These are phyloP conservation scores for Aureobasidium namibiae DNA, from an alignment of 2,329 filamentous ascomycete species.

Conservation along the genomic window DNA sequence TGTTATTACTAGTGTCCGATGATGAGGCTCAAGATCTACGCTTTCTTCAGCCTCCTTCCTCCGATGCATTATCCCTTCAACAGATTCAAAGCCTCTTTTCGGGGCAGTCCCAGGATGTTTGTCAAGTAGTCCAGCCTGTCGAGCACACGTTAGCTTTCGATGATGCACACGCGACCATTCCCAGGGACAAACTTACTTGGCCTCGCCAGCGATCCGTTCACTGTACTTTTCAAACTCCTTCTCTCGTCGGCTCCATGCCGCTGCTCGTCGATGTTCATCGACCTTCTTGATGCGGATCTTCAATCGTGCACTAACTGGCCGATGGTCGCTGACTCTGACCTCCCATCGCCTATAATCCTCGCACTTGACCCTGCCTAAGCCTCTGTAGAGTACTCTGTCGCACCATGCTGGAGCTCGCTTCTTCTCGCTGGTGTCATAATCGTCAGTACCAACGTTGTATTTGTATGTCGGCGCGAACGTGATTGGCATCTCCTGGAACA, in stretches of 20 bases:
- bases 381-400: conserved; percentile 82
- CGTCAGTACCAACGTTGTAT: conserved; percentile 92
- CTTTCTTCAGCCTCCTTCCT: conserved; percentile 1
- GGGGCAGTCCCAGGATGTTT: conserved; percentile 50
- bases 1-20: conserved; percentile 1
- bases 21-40: not conserved
- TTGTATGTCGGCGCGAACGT: conserved; percentile 96
- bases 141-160: not conserved
- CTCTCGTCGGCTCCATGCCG: conserved; percentile 65
- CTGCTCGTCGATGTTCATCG: conserved; percentile 54
- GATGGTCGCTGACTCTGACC: conserved; percentile 82
- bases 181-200: conserved; percentile 58
- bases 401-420: conserved; percentile 93
- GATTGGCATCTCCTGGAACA: conserved; percentile 86
- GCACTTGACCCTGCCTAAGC: conserved; percentile 73
- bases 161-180: not conserved
- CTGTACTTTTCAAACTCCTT: conserved; percentile 66
- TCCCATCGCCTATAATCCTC: conserved; percentile 84
- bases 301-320: conserved; percentile 83
- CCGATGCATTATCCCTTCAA: conserved; percentile 5
- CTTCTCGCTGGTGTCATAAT: conserved; percentile 85
- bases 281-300: conserved; percentile 78
- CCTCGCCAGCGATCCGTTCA: conserved; percentile 58
- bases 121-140: conserved; percentile 56
- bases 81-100: conserved; percentile 39